Evolutionary conservation across 306 rosid genomes (phyloP).

Genomic region (Astragalus glycyphyllos): DNA sequence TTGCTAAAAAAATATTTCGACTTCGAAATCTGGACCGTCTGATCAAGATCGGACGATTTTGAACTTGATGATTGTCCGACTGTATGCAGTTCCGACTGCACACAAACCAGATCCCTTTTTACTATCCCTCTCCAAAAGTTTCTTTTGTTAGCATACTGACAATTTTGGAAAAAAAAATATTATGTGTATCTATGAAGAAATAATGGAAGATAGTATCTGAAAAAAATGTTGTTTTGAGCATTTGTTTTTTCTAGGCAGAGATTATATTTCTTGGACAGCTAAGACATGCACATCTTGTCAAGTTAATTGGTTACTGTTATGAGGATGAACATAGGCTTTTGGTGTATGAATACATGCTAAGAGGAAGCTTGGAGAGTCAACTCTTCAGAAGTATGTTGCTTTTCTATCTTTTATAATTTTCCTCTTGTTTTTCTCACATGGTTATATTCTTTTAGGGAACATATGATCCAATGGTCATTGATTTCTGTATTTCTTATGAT

Average conservation of each 20-base stretch:
- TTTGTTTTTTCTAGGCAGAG: constrained; percentile 65
- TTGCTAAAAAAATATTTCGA: too few relatives aligned
- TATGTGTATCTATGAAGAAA: not conserved
- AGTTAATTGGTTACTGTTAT: constrained; percentile 78
- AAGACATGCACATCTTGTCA: constrained; percentile 79
- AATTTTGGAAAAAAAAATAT: too few relatives aligned
- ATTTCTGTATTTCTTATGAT: not conserved
- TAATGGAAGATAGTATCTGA: not conserved
- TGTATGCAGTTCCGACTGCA: too few relatives aligned
- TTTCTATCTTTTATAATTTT: constrained; percentile 16
- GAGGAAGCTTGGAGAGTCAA: constrained; percentile 83
- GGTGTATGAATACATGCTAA: constrained; percentile 76
- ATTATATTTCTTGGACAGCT: constrained; percentile 80
- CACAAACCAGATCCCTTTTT: too few relatives aligned
- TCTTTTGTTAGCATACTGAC: too few relatives aligned
- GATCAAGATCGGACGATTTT: too few relatives aligned
- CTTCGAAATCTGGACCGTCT: too few relatives aligned
- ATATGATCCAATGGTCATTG: not conserved
- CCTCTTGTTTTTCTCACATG: not conserved
- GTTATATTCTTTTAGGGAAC: not conserved
- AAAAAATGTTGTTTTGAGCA: not conserved
- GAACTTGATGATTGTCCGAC: too few relatives aligned
- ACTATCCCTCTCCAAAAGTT: too few relatives aligned
- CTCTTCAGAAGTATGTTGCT: constrained; percentile 72
- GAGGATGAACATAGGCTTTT: constrained; percentile 79